Evolutionary conservation across 768 basidiomycete genomes (phyloP).

Genomic region (Tricholoma furcatifolium): DNA sequence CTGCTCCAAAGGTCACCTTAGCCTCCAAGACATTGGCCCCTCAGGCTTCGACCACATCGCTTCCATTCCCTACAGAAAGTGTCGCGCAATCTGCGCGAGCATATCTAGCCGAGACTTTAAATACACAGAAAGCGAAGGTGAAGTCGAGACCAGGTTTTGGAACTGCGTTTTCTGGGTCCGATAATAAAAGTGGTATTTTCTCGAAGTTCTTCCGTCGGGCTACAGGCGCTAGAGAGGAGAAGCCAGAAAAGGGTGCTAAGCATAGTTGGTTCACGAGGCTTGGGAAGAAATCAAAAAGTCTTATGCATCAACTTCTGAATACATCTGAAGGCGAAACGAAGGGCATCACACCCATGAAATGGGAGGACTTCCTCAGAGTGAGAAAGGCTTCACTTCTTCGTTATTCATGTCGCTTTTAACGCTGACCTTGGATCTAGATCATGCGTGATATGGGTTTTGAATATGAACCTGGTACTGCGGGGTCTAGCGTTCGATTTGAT

Average conservation of each 20-base stretch:
- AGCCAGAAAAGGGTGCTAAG: constrained; percentile 42
- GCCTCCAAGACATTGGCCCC: constrained; percentile 21
- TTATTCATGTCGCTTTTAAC: neutral
- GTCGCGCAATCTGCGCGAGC: constrained; percentile 69
- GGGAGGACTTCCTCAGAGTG: constrained; percentile 79
- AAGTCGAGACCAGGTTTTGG: constrained; percentile 68
- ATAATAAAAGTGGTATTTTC: constrained; percentile 47
- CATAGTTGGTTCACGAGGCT: constrained; percentile 56
- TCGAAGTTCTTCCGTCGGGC: constrained; percentile 38
- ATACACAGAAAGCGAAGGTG: constrained; percentile 57
- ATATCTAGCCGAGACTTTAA: constrained; percentile 54
- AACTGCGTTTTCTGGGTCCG: constrained; percentile 41
- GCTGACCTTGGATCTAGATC: constrained; percentile 38
- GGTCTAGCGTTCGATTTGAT: constrained; percentile 81
- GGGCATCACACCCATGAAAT: constrained; percentile 63
- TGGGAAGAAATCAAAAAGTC: constrained; percentile 53
- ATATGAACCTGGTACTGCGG: constrained; percentile 73
- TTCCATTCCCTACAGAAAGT: constrained; percentile 42
- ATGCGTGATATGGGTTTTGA: constrained; percentile 80
- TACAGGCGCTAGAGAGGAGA: constrained; percentile 34
- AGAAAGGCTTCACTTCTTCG: constrained; percentile 6
- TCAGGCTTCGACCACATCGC: constrained; percentile 28
- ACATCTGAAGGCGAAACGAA: constrained; percentile 54
- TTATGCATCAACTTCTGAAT: constrained; percentile 66
- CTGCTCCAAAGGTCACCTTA: constrained; percentile 15